Conservation (phyloP, 2,329 filamentous ascomycete species). For the Beauveria sp. region DNA sequence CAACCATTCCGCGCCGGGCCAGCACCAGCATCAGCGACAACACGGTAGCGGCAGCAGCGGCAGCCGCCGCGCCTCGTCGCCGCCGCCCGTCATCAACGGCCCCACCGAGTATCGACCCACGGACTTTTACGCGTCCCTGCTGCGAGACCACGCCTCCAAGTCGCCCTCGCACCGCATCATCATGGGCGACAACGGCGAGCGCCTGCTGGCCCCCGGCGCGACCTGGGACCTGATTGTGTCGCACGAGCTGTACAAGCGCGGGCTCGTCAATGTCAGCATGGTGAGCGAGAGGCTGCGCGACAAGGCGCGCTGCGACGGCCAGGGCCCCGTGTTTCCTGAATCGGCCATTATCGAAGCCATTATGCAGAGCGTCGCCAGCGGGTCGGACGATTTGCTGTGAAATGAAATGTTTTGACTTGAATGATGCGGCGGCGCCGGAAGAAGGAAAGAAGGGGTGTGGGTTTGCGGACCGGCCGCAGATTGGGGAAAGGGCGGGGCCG, state of each 20-base stretch:
- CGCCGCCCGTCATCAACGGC: slow-evolving; percentile 46
- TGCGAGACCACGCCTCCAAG: slow-evolving; percentile 55
- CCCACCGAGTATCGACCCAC: slow-evolving; percentile 65
- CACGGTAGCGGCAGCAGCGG: slow-evolving; percentile 6
- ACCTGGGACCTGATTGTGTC: slow-evolving; percentile 86
- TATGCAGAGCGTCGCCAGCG: slow-evolving; percentile 66
- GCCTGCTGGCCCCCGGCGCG: slow-evolving; percentile 65
- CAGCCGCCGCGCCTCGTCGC: slow-evolving; percentile 27
- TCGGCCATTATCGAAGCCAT: slow-evolving; percentile 65
- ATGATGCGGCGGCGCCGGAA: not conserved
- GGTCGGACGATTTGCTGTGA: slow-evolving; percentile 64
- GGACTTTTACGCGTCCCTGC: slow-evolving; percentile 60
- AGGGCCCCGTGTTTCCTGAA: slow-evolving; percentile 83
- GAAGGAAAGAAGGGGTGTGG: not conserved
- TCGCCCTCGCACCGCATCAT: slow-evolving; percentile 61
- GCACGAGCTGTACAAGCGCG: slow-evolving; percentile 68
- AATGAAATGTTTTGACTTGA: not conserved
- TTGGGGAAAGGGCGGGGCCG: too few species aligned
- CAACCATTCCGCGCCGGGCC: not conserved
- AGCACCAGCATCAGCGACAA: not conserved
- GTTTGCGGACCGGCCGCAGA: too few species aligned
- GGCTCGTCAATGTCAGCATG: slow-evolving; percentile 71
- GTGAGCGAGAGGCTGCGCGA: slow-evolving; percentile 74
- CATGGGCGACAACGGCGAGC: slow-evolving; percentile 57
- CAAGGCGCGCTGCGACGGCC: slow-evolving; percentile 73